A percentile compares a stretch with the other conserved stretches of the same genome.
These are phyloP conservation scores for Citrus sp. DNA, from an alignment of 345 rosid genomes.

Conservation along the genomic window DNA sequence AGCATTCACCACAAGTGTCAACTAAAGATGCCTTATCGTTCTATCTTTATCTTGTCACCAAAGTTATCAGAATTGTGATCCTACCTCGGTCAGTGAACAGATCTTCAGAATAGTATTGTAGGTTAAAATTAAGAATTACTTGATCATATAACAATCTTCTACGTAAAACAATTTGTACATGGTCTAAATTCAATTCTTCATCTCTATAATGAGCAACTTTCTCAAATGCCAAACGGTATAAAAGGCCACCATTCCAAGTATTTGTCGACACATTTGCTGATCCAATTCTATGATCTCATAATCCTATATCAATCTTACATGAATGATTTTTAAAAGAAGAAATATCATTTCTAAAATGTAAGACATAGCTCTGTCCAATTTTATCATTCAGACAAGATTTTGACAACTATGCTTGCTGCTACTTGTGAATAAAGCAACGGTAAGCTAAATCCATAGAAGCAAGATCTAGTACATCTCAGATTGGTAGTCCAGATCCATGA, in stretches of 20 bases:
- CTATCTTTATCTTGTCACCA: neutral
- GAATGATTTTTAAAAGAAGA: neutral
- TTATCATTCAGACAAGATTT: neutral
- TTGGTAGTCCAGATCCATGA: neutral
- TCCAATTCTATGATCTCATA: neutral
- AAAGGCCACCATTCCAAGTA: neutral
- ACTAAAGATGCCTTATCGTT: neutral
- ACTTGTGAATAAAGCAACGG: neutral
- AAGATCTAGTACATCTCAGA: neutral
- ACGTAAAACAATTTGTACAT: neutral
- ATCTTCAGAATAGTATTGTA: neutral
- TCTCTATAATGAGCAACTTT: neutral
- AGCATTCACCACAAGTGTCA: neutral
- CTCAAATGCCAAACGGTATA: neutral
- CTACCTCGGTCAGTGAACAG: neutral
- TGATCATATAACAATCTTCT: neutral
- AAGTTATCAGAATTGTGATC: neutral
- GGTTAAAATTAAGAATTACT: neutral
- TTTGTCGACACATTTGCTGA: neutral
- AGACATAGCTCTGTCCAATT: neutral
- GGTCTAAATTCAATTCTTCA: slow-evolving; percentile 1
- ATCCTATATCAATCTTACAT: neutral
- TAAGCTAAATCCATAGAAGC: neutral
- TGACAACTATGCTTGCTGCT: neutral
- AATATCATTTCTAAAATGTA: neutral